Evolutionary conservation across 768 basidiomycete species (phyloP), one percentile per base, ranked within the genome.

Genomic region (Phylloporus sp.): DNA sequence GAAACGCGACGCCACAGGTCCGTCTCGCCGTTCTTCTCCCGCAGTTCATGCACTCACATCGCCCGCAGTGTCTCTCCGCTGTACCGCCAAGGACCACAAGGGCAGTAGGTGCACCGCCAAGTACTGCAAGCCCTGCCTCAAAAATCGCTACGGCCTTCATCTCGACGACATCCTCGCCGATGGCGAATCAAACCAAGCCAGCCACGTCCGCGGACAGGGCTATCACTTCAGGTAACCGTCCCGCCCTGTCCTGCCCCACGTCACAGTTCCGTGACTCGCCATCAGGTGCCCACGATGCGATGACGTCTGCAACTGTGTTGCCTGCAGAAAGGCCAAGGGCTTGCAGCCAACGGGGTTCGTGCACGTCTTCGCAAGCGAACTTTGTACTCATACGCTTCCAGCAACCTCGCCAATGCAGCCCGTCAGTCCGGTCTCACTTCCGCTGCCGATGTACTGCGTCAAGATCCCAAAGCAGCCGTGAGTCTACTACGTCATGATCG

Each of bases 231-330:
- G 74, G 84, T 83, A 33, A 57, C 38, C 63, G 40, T 38, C 32
- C 33, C 58, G 15, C 42, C 17, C 44, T 29, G 24, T 45, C 24
- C 42, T 44, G 22, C 36, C 28, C 28, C 35, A 49, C 44, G 44
- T 32, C 38, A 42, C 31, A 44, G 48, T 54, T 54, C 54, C 37
- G 46, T 48, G 18, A 45, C 54, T 48, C 40, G 41, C 38, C 41
- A 35, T 22, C 52, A 89, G 86, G 60, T 90, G 87, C 53, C 84
- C 84, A 5, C 76, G 73, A 54, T 90, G 87, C 49, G 68, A 74
- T 41, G 79, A 76, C 53, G 65, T 71, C 9, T 90, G 87, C 65
- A 86, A 81, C 60, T 90, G 87, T 52, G 70, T 74, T 33, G 62
- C 60, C 5, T 90, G 87, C 64, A 75, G 80, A 47, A 85, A 82